A percentile compares a stretch with the other conserved stretches of the same genome.
These are phyloP conservation scores for Marchantia paleacea DNA, from an alignment of 225 moss, liverwort and hornwort genomes.

Conservation along the genomic window DNA sequence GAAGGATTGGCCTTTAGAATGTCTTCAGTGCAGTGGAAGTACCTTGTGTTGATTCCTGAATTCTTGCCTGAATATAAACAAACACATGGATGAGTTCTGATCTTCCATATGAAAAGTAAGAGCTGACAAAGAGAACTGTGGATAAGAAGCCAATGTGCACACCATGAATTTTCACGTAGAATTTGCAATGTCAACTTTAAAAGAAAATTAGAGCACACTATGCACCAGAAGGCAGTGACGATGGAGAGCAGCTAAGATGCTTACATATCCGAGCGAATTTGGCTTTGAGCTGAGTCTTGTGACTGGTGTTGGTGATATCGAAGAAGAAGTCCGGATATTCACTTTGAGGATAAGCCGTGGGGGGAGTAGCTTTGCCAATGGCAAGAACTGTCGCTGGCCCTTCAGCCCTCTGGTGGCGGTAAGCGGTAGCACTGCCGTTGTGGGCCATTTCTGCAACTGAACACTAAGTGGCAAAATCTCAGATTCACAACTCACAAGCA, in stretches of 20 bases:
- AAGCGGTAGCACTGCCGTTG: neutral
- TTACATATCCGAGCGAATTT: too few species aligned
- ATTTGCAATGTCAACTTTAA: too few species aligned
- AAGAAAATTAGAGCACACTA: too few species aligned
- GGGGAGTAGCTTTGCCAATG: slow-evolving; percentile 13
- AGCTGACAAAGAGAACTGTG: too few species aligned
- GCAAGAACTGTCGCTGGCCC: slow-evolving; percentile 11
- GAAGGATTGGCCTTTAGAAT: slow-evolving; percentile 43
- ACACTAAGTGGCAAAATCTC: too few species aligned
- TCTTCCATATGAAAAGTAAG: too few species aligned
- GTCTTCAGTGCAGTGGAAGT: slow-evolving; percentile 52
- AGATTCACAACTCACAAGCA: too few species aligned
- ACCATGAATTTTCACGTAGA: too few species aligned
- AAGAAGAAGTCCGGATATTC: slow-evolving; percentile 37
- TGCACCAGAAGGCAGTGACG: too few species aligned
- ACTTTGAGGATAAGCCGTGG: slow-evolving; percentile 25
- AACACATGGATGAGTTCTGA: too few species aligned
- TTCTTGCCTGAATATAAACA: slow-evolving; percentile 34
- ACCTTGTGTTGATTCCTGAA: slow-evolving; percentile 48
- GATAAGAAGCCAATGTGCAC: too few species aligned
- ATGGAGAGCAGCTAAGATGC: too few species aligned
- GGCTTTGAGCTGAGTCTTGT: slow-evolving; percentile 28
- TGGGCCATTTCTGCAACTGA: neutral
- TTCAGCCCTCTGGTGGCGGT: neutral
- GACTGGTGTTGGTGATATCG: slow-evolving; percentile 33